Base-by-base conservation (phyloP, 768 basidiomycete species). In the Favolaschia claudopus region DNA sequence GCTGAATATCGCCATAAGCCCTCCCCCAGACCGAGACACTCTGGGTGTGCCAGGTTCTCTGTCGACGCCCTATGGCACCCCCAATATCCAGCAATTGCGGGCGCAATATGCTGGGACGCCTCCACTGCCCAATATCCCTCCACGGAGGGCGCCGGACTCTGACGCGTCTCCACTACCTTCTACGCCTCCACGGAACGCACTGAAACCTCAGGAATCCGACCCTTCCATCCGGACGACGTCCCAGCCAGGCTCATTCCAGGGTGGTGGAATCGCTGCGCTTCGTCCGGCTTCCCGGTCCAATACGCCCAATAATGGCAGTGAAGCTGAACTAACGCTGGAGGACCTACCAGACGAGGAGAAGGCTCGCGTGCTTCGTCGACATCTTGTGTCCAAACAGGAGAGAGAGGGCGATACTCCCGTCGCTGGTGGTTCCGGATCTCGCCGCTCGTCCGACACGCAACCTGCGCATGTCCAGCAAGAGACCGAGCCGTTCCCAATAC, bases 281-380 rank as follows among this genome's bases (percentile, higher is more conserved):
- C 72, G 73, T 22, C 73, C n/a, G n/a, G n/a, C n/a, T n/a, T n/a
- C n/a, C n/a, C n/a, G n/a, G n/a, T n/a, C 77, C 40, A 58, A 14
- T 10, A 42, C 67, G 8, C 68, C 59, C 27, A 45, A 58, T 31
- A 59, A 68, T 69, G 64, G 70, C 42, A 37, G 72, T 63, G 54
- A 67, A 66, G 43, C 58, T 74, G 17, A 79, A 81, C 59, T n/a
- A n/a, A n/a, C n/a, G n/a, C 67, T 90, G 14, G 89, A 91, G 20
- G 85, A 81, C 24, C 75, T 94, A 25, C 82, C 91, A 0, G 89
- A 90, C 20, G 92, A 93, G 62, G 92, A 95, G 69, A 97, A 94
- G 76, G 89, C 88, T 3, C 86, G 84, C 67, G 85, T 97, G 2
- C 74, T 98, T 17, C 79, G 89, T 45, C 83, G 87, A 53, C 95